Evolutionary conservation across 257 asterid genomes (phyloP).

Genomic region (Misopates orontium): DNA sequence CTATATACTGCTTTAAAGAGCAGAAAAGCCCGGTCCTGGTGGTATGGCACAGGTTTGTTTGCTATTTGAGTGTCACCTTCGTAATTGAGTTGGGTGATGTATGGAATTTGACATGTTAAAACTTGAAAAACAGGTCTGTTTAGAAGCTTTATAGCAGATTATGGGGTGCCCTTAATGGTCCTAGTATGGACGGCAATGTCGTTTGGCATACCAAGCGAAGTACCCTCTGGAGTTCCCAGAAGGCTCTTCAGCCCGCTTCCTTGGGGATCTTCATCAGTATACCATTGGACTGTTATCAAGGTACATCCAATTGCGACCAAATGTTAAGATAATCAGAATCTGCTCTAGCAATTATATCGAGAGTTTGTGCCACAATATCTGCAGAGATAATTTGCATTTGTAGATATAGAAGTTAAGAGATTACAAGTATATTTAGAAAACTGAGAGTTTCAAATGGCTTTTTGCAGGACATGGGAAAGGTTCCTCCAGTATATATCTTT

Average conservation of each 20-base stretch:
- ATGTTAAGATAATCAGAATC: too few relatives aligned
- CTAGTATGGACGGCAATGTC: conserved; percentile 48
- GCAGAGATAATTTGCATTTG: not conserved
- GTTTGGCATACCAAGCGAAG: conserved; percentile 31
- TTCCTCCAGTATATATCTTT: conserved; percentile 45
- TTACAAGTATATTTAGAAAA: not conserved
- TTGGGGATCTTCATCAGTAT: conserved; percentile 44
- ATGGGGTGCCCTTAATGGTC: conserved; percentile 59
- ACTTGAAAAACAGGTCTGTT: conserved; percentile 30
- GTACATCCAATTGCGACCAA: conserved; percentile 19
- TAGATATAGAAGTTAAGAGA: too few relatives aligned
- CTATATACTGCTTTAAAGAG: conserved; percentile 44
- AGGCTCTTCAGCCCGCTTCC: conserved; percentile 48
- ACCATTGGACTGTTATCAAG: conserved; percentile 60
- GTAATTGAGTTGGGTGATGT: not conserved
- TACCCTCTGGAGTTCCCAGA: conserved; percentile 49
- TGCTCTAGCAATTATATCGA: too few relatives aligned
- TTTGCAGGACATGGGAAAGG: conserved; percentile 57
- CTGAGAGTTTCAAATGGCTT: not conserved
- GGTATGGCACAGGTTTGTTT: conserved; percentile 46
- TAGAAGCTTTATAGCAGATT: conserved; percentile 56
- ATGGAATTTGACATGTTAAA: not conserved
- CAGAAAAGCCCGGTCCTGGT: conserved; percentile 56
- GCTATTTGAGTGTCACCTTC: not conserved
- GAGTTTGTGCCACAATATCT: too few relatives aligned